Base-by-base conservation (phyloP, 371 early-diverging fungal species). In the Enterospora canceri region DNA sequence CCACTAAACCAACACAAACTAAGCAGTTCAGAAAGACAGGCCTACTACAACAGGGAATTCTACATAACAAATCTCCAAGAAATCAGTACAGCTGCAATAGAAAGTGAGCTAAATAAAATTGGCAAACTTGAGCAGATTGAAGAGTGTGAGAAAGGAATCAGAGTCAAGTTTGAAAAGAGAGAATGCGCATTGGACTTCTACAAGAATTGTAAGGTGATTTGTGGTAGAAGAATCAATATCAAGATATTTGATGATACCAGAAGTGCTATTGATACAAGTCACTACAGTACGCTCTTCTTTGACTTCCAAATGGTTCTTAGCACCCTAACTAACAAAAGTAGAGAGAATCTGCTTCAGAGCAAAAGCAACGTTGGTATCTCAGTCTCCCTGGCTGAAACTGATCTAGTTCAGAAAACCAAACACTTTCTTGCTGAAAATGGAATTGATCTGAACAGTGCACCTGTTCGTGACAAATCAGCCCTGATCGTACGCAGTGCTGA, bases 261-360 rank as follows among this genome's bases (percentile, higher is more conserved):
- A 2, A 23, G 48, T n/a, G 56, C 67, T 24, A 58, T 56, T 5
- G 48, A 40, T 5, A 21, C 30, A 24, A 49, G 54, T 24, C 59
- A 76, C 34, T 80, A 72, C 59, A 79, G 74, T 29, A 49, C 75
- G 15, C 47, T 79, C 1, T 80, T 80, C 64, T 80, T 80, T 60
- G 72, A 73, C 62, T 80, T 80, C 68, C 56, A 76, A 31, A 57
- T 75, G n/a, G 54, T 80, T 24, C 66, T 78, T n/a, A 76, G 77
- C 18, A 46, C 49, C 8, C 72, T 67, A 34, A 58, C 74, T 19
- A 69, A 65, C 28, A 61, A 75, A 32, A 51, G 62, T 0, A 73
- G 68, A 53, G 53, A 64, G 18, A 67, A 70, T 23, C 24, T 79
- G 29, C 54, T 76, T 23, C 53, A 71, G 35, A 78, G 78, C 54